Evolutionary conservation across 352 stramenopile species (phyloP).

Genomic region (Aphanomyces stellatus): DNA sequence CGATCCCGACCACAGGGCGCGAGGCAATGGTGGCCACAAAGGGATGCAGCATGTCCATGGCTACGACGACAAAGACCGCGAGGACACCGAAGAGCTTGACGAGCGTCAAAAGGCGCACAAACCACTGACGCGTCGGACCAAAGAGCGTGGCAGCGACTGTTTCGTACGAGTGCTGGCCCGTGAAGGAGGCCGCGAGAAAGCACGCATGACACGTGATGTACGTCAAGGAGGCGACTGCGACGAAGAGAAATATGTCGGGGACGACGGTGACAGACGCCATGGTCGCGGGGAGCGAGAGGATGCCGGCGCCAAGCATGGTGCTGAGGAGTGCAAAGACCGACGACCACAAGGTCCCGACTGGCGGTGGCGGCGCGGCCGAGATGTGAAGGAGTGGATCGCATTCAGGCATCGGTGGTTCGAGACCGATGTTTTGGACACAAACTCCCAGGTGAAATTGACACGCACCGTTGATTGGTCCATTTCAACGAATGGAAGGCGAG

Average conservation of each 20-base stretch:
- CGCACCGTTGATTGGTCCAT: too few relatives aligned
- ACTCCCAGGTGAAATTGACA: too few relatives aligned
- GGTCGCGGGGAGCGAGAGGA: conserved; percentile 57
- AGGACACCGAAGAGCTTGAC: conserved; percentile 65
- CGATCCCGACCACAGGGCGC: conserved; percentile 44
- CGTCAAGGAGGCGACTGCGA: conserved; percentile 44
- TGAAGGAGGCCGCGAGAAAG: conserved; percentile 37
- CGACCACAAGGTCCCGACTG: conserved; percentile 15
- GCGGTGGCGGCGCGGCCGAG: too few relatives aligned
- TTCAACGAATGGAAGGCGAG: too few relatives aligned
- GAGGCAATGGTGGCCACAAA: conserved; percentile 49
- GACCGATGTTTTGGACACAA: too few relatives aligned
- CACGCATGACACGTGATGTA: conserved; percentile 57
- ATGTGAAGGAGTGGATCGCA: too few relatives aligned
- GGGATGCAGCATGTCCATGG: conserved; percentile 73
- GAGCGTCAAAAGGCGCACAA: conserved; percentile 58
- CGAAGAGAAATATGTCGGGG: conserved; percentile 41
- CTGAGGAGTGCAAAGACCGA: conserved; percentile 42
- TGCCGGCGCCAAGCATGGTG: conserved; percentile 75
- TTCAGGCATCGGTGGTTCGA: too few relatives aligned
- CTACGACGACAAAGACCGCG: conserved; percentile 74
- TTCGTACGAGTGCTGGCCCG: conserved; percentile 66
- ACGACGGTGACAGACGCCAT: conserved; percentile 45
- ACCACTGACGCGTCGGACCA: conserved; percentile 55
- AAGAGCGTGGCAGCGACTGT: conserved; percentile 68